A percentile compares a stretch with the other conserved stretches of the same genome.
Conservation (phyloP, 495 filamentous ascomycete genomes). For the Rusavskia elegans region DNA sequence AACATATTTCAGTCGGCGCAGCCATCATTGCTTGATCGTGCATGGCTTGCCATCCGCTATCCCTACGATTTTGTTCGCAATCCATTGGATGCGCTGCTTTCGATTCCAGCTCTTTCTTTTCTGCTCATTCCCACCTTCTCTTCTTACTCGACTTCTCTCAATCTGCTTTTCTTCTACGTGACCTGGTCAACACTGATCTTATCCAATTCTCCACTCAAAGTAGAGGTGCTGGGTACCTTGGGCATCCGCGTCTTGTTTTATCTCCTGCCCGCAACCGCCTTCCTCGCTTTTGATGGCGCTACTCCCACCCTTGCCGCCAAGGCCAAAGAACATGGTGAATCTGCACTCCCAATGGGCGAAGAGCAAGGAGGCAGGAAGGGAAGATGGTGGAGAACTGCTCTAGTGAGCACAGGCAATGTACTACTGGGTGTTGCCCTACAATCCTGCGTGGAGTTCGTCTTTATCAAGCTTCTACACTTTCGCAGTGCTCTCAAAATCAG, state of each 20-base stretch:
- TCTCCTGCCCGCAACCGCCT: slow-evolving; percentile 53
- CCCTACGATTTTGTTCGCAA: slow-evolving; percentile 11
- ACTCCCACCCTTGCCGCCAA: slow-evolving; percentile 47
- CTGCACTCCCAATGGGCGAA: slow-evolving; percentile 44
- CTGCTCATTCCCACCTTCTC: slow-evolving; percentile 39
- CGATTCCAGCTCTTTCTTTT: slow-evolving; percentile 52
- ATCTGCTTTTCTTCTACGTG: slow-evolving; percentile 76
- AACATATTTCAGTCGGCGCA: slow-evolving; percentile 1
- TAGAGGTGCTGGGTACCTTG: slow-evolving; percentile 58
- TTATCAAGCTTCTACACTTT: slow-evolving; percentile 31
- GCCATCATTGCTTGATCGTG: slow-evolving; percentile 12
- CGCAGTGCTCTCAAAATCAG: slow-evolving; percentile 43
- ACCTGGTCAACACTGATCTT: slow-evolving; percentile 78
- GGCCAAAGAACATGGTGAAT: slow-evolving; percentile 53
- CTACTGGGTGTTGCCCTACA: slow-evolving; percentile 39
- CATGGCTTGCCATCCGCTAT: slow-evolving; percentile 6
- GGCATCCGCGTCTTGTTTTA: slow-evolving; percentile 56
- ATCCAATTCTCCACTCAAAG: slow-evolving; percentile 54
- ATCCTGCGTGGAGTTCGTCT: slow-evolving; percentile 36
- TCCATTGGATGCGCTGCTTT: slow-evolving; percentile 46
- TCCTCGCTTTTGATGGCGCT: slow-evolving; percentile 56
- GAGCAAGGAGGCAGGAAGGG: slow-evolving; percentile 24
- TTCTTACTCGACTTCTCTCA: slow-evolving; percentile 59
- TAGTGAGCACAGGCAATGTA: slow-evolving; percentile 42
- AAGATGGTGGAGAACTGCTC: slow-evolving; percentile 35